Conservation (phyloP, 805 yeast species). For the Ogataea degrootiae region DNA sequence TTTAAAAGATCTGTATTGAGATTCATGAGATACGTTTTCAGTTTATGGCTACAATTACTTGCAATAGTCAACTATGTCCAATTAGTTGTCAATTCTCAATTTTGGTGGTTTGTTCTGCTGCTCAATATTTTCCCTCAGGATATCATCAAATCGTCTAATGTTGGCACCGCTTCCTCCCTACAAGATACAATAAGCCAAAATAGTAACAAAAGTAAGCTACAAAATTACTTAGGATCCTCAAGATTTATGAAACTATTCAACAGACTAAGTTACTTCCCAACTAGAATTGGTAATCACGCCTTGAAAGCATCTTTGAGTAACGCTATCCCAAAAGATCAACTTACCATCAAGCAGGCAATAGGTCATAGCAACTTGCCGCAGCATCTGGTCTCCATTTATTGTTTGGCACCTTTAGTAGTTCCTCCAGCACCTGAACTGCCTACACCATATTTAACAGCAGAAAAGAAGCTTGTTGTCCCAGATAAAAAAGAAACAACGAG, state of each 20-base stretch:
- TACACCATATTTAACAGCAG: constrained; percentile 37
- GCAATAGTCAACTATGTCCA: neutral
- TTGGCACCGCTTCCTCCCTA: no score
- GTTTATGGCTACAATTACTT: neutral
- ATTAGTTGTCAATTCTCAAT: neutral
- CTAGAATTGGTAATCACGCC: constrained; percentile 10
- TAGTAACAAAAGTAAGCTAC: no score
- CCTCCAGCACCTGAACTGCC: constrained; percentile 41
- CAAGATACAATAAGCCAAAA: no score
- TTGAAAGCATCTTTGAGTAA: constrained; percentile 15
- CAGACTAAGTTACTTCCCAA: constrained; percentile 8
- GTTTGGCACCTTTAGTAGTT: constrained; percentile 25
- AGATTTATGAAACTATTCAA: neutral
- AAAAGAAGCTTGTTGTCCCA: constrained; percentile 36
- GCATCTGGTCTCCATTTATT: constrained; percentile 30
- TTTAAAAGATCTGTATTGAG: neutral
- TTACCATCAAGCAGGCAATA: constrained; percentile 10
- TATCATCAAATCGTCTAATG: neutral
- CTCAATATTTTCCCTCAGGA: constrained; percentile 1
- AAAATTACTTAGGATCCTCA: no score
- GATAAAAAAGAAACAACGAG: constrained; percentile 29
- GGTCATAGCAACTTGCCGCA: constrained; percentile 25
- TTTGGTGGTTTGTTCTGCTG: constrained; percentile 18
- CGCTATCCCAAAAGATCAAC: constrained; percentile 18
- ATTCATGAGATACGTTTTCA: neutral